These are phyloP conservation scores for Debaryomyces psychrophilus DNA, from an alignment of 1,139 yeast genomes.

Conservation along the genomic window DNA sequence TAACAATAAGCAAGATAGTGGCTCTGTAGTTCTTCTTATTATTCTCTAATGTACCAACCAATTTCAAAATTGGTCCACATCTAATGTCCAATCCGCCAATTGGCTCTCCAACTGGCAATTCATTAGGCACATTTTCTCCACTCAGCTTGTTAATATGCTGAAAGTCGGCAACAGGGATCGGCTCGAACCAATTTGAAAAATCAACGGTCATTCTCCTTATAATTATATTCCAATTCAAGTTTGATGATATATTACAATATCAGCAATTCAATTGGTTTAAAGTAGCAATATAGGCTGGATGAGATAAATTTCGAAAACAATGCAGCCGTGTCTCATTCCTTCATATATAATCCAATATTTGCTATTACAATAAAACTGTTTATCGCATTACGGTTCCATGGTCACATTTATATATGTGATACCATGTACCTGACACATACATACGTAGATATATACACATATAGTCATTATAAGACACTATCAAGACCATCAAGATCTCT, in stretches of 20 bases:
- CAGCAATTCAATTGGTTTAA: slow-evolving; percentile 7
- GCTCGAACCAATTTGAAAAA: slow-evolving; percentile 27
- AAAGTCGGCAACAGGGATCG: slow-evolving; percentile 37
- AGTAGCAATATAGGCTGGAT: slow-evolving; percentile 4
- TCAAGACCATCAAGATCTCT: neutral
- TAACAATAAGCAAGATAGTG: slow-evolving; percentile 62
- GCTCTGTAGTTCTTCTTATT: slow-evolving; percentile 59
- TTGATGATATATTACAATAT: neutral
- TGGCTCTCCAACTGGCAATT: slow-evolving; percentile 30
- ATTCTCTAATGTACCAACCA: slow-evolving; percentile 60
- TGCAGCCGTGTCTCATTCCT: slow-evolving; percentile 3
- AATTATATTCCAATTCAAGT: neutral
- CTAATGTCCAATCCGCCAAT: slow-evolving; percentile 47
- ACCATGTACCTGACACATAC: neutral
- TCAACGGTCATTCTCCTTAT: slow-evolving; percentile 15
- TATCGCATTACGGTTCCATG: neutral
- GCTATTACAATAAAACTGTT: neutral
- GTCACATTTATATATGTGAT: neutral
- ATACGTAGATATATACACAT: neutral
- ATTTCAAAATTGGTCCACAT: slow-evolving; percentile 80
- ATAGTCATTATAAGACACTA: neutral
- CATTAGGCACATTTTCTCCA: slow-evolving; percentile 30
- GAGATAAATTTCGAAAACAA: slow-evolving; percentile 3
- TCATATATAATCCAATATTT: neutral
- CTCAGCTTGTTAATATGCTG: slow-evolving; percentile 10